Conservation (phyloP, 176 grass and related monocot species). For the Tuctoria greenei region DNA sequence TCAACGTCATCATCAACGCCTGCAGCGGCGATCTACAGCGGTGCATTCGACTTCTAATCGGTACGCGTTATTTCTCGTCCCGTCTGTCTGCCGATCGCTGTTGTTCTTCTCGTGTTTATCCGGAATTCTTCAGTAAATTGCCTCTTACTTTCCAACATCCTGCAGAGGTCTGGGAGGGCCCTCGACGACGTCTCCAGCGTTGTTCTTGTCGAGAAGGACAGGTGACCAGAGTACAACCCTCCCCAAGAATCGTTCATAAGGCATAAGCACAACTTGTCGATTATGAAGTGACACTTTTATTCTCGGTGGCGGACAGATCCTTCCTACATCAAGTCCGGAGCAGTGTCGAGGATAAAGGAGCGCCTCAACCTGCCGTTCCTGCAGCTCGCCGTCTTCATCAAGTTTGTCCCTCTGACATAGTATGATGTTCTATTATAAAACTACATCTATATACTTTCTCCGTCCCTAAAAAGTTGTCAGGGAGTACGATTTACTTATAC, state of each 20-base stretch:
- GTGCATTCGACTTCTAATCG: too few relatives aligned
- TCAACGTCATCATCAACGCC: too few relatives aligned
- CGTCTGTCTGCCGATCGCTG: too few relatives aligned
- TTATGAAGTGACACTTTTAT: background rate
- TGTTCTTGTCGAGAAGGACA: conserved; percentile 82
- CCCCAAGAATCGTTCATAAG: background rate
- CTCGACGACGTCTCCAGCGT: conserved; percentile 95
- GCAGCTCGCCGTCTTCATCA: conserved; percentile 65
- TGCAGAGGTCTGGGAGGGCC: conserved; percentile 66
- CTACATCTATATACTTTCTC: too few relatives aligned
- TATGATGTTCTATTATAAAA: background rate
- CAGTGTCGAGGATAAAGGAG: conserved; percentile 89
- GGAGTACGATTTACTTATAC: background rate
- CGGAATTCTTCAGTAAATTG: too few relatives aligned
- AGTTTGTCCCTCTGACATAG: conserved; percentile 55
- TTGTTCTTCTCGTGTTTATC: too few relatives aligned
- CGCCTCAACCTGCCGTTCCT: conserved; percentile 80
- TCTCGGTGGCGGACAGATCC: conserved; percentile 36
- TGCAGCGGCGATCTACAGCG: too few relatives aligned
- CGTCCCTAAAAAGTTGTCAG: too few relatives aligned
- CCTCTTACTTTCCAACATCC: too few relatives aligned
- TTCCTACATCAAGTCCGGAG: conserved; percentile 95
- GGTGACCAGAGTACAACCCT: conserved; percentile 22
- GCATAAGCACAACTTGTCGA: background rate
- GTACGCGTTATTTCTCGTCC: too few relatives aligned